Evolutionary conservation across 345 rosid genomes (phyloP).

Genomic region (Angophora floribunda): DNA sequence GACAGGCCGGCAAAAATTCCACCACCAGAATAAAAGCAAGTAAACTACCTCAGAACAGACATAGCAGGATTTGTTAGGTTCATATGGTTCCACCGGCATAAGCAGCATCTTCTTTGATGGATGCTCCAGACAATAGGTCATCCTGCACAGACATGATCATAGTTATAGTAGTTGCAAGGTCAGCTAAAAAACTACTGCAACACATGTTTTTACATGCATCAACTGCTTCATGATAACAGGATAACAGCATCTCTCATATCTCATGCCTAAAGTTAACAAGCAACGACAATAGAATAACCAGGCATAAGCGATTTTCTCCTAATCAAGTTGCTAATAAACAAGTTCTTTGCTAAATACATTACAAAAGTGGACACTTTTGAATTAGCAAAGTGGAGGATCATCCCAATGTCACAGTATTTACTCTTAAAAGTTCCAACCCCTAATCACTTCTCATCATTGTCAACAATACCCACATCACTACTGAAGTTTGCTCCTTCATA

Average conservation of each 20-base stretch:
- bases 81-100: slow-evolving; percentile 93
- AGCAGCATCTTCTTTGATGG: slow-evolving; percentile 81
- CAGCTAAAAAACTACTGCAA: not conserved
- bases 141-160: slow-evolving; percentile 30
- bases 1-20: not conserved
- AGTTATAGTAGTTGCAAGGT: not conserved
- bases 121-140: slow-evolving; percentile 95
- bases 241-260: not conserved
- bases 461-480: not conserved
- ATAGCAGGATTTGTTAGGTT: slow-evolving; percentile 85
- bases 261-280: not conserved
- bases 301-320: not conserved
- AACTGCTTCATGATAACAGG: not conserved
- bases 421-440: not conserved
- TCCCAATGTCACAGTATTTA: not conserved
- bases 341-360: not conserved
- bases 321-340: not conserved
- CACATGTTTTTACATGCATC: not conserved
- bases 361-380: not conserved
- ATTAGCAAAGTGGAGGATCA: not conserved
- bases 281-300: not conserved
- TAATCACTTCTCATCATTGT: not conserved
- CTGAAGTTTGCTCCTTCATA: not conserved
- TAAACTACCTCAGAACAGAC: slow-evolving; percentile 85
- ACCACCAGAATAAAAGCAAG: not conserved